These are phyloP conservation scores for Amauroascus verrucosus DNA, from an alignment of 2,329 filamentous ascomycete genomes.

Conservation along the genomic window DNA sequence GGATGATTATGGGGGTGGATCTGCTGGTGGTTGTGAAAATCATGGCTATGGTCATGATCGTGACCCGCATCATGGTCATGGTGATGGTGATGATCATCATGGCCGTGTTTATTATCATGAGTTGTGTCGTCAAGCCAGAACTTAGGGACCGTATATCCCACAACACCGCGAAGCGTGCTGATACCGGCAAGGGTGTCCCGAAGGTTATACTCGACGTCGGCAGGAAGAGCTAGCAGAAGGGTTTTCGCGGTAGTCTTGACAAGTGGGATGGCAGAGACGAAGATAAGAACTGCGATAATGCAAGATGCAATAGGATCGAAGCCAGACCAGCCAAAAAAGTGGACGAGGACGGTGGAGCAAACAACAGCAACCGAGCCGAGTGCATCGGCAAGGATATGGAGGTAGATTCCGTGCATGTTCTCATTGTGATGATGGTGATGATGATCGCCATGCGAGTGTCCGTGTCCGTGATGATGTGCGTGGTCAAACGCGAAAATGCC, in stretches of 20 bases:
- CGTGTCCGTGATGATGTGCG: conserved; percentile 43
- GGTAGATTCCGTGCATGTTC: conserved; percentile 95
- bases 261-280: conserved; percentile 80
- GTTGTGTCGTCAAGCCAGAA: conserved; percentile 78
- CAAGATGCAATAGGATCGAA: conserved; percentile 94
- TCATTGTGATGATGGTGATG: conserved; percentile 90
- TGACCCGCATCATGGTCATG: conserved; percentile 26
- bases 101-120: conserved; percentile 24
- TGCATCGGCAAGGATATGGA: conserved; percentile 90
- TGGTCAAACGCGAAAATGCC: conserved; percentile 79
- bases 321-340: conserved; percentile 79
- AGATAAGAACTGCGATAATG: conserved; percentile 85
- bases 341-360: conserved; percentile 75
- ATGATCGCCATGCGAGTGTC: conserved; percentile 30
- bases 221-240: conserved; percentile 73
- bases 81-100: conserved; percentile 24
- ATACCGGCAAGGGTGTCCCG: conserved; percentile 79
- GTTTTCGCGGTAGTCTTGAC: conserved; percentile 75
- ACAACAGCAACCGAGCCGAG: conserved; percentile 92
- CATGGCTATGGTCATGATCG: conserved; percentile 21
- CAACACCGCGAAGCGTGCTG: conserved; percentile 69
- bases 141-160: conserved; percentile 72
- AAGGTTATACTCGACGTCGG: conserved; percentile 74
- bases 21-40: conserved; percentile 17
- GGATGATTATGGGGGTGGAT: background rate